A percentile compares a stretch with the other conserved stretches of the same genome.
phyloP scores from a whole-genome alignment of 2,329 filamentous ascomycete species.

The Peltaster fructicola region DNA sequence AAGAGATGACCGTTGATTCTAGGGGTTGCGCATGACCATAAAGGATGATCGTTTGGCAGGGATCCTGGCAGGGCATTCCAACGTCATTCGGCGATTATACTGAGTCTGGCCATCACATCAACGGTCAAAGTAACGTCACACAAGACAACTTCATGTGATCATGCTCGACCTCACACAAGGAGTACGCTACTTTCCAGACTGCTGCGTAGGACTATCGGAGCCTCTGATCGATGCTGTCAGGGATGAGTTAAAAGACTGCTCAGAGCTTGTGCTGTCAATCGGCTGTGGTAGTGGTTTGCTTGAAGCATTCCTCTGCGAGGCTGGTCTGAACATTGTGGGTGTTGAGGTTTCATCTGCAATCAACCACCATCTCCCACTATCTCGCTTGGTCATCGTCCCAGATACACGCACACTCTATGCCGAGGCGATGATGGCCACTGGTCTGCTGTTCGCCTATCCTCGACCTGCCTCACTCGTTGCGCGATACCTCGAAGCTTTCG shows the following conservation, averaged over 20 bases:
- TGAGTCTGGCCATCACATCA: slow-evolving; percentile 2
- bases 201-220: slow-evolving; percentile 12
- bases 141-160: slow-evolving; percentile 5
- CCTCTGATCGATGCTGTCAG: slow-evolving; percentile 8
- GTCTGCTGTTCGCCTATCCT: slow-evolving; percentile 39
- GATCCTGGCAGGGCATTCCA: slow-evolving; percentile 3
- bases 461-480: slow-evolving; percentile 28
- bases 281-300: slow-evolving; percentile 35
- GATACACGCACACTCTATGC: slow-evolving; percentile 28
- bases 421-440: slow-evolving; percentile 23
- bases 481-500: slow-evolving; percentile 25
- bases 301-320: slow-evolving; percentile 26
- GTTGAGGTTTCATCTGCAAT: slow-evolving; percentile 30
- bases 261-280: slow-evolving; percentile 18
- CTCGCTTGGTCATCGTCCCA: slow-evolving; percentile 25
- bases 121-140: slow-evolving; percentile 5
- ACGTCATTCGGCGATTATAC: slow-evolving; percentile 3
- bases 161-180: slow-evolving; percentile 6
- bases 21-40: slow-evolving; percentile 1
- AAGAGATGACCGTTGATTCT: slow-evolving; percentile 4
- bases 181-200: slow-evolving; percentile 10
- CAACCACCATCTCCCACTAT: slow-evolving; percentile 27
- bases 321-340: slow-evolving; percentile 22
- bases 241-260: slow-evolving; percentile 7
- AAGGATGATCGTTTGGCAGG: slow-evolving; percentile 1